Percentiles rank a stretch among this genome's conserved stretches.
Conservation (phyloP, 139 green algal genomes). For the Picochlorum sp. region DNA sequence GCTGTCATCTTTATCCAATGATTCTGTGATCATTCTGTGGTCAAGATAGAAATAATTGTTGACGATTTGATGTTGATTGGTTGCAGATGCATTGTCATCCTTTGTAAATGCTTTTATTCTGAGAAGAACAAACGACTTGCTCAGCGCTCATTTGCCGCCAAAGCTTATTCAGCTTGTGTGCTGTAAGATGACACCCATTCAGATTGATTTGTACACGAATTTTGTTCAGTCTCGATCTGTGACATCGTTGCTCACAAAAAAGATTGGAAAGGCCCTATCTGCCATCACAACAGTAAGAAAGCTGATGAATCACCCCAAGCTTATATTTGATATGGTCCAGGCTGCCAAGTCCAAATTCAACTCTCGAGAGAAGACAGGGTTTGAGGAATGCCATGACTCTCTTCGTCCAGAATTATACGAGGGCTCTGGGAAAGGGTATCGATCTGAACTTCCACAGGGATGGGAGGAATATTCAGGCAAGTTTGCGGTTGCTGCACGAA, state of each 20-base stretch:
- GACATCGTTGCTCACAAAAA: conserved; percentile 47
- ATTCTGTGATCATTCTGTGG: no score
- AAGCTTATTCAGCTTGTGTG: conserved; percentile 97
- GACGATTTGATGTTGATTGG: no score
- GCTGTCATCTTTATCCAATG: no score
- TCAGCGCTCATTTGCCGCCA: conserved; percentile 89
- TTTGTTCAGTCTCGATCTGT: conserved; percentile 85
- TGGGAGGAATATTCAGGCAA: conserved; percentile 33
- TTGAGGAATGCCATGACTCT: conserved; percentile 61
- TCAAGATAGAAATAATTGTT: no score
- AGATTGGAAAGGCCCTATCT: conserved; percentile 53
- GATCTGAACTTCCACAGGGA: conserved; percentile 19
- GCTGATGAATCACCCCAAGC: conserved; percentile 97
- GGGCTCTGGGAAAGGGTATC: conserved; percentile 44
- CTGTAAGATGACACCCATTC: conserved; percentile 81
- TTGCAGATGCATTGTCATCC: conserved; percentile 56
- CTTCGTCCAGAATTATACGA: conserved; percentile 83
- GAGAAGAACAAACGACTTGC: conserved; percentile 88
- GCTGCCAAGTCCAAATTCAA: not conserved
- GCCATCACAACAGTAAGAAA: conserved; percentile 93
- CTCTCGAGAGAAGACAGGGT: conserved; percentile 45
- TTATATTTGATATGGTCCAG: conserved; percentile 69
- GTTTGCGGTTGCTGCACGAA: conserved; percentile 62
- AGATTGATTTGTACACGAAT: conserved; percentile 80
- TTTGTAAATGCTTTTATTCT: conserved; percentile 98